A percentile compares a stretch with the other conserved stretches of the same genome.
Evolutionary conservation across 1,284 basidiomycete genomes (phyloP).

Genomic region (Sporisorium sorghi): DNA sequence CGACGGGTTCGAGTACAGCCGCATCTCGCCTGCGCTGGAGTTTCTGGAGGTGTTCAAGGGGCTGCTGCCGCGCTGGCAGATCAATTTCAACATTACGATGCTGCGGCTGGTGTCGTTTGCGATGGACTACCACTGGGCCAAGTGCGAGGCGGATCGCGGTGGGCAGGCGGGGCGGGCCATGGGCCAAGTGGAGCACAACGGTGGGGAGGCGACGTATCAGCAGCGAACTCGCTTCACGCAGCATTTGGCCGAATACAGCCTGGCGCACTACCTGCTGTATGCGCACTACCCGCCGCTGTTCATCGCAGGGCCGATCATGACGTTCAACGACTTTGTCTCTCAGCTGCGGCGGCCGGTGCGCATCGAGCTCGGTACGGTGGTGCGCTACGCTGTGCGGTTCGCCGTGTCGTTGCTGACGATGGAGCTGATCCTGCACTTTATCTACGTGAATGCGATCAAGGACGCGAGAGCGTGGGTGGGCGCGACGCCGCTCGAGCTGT

Average conservation of each 20-base stretch:
- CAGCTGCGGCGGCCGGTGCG: constrained; percentile 74
- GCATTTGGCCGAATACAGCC: constrained; percentile 73
- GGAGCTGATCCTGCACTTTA: constrained; percentile 91
- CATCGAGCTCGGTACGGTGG: constrained; percentile 56
- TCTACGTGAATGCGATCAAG: constrained; percentile 98
- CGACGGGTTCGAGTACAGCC: constrained; percentile 80
- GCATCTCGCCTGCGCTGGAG: constrained; percentile 74
- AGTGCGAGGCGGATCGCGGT: constrained; percentile 67
- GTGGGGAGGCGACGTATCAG: constrained; percentile 27
- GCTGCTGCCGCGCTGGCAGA: constrained; percentile 88
- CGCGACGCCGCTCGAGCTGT: constrained; percentile 81
- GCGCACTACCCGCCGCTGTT: constrained; percentile 91
- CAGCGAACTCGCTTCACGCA: constrained; percentile 44
- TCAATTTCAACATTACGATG: constrained; percentile 97
- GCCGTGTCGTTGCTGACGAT: constrained; percentile 81
- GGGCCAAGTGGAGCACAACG: constrained; percentile 16
- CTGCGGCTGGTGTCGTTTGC: constrained; percentile 90
- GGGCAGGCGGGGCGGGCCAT: constrained; percentile 66
- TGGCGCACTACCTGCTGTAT: constrained; percentile 79
- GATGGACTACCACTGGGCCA: constrained; percentile 87
- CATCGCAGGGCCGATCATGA: constrained; percentile 94
- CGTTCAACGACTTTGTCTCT: constrained; percentile 93
- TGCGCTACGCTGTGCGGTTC: constrained; percentile 80
- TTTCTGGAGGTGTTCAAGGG: constrained; percentile 78
- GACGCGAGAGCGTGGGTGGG: constrained; percentile 79